Conservation (phyloP, 768 basidiomycete species). For the Neoboletus subvelutipes region DNA sequence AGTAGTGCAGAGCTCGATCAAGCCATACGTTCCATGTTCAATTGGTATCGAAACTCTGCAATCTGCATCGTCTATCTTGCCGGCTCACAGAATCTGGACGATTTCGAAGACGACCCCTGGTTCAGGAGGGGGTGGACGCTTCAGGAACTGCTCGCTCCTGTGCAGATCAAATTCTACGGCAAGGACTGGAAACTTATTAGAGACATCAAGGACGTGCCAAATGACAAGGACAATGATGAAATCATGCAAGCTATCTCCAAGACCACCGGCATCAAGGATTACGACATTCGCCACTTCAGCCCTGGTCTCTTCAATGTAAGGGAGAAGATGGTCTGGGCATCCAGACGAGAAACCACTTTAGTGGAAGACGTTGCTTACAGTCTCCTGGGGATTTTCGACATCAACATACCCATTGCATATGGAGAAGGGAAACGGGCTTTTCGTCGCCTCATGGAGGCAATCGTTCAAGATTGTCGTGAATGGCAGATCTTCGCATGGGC, state of each 20-base stretch:
- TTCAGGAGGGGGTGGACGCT: background rate
- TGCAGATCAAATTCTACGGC: constrained; percentile 4
- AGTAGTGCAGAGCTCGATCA: constrained; percentile 11
- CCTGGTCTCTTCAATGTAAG: constrained; percentile 6
- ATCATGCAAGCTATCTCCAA: background rate
- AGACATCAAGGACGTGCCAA: background rate
- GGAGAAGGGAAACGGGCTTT: constrained; percentile 13
- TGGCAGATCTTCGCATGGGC: constrained; percentile 12
- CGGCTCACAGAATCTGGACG: background rate
- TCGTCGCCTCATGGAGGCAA: constrained; percentile 8
- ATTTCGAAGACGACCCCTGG: background rate
- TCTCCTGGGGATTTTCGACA: constrained; percentile 10
- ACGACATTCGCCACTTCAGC: constrained; percentile 3
- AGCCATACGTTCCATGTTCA: background rate
- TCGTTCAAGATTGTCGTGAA: constrained; percentile 8
- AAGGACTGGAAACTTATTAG: constrained; percentile 1
- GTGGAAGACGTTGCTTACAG: constrained; percentile 6
- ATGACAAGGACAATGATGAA: constrained; percentile 1
- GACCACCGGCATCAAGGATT: background rate
- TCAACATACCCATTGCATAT: constrained; percentile 7
- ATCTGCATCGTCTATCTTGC: constrained; percentile 3
- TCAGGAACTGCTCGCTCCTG: constrained; percentile 10
- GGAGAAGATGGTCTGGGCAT: constrained; percentile 14
- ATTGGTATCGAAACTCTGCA: constrained; percentile 3
- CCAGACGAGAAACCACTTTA: constrained; percentile 1